phyloP scores from a whole-genome alignment of 2,329 filamentous ascomycete genomes.

The Dactylellina leptospora region DNA sequence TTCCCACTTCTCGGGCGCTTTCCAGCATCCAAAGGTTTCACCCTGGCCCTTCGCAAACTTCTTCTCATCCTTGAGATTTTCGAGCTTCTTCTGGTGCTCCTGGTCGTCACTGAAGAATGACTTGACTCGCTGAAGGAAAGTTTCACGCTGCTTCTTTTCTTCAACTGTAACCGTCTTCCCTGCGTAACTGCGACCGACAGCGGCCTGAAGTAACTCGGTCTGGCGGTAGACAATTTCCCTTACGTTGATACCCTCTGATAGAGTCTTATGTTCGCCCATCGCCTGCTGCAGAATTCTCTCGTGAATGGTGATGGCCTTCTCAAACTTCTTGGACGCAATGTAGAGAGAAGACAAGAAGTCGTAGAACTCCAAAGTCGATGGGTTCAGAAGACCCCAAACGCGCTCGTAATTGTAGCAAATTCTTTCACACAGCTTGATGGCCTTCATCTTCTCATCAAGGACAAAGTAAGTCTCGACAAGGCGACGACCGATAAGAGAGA shows the following conservation, averaged over 20 bases:
- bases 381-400: slow-evolving; percentile 64
- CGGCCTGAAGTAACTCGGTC: slow-evolving; percentile 13
- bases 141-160: slow-evolving; percentile 20
- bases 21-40: slow-evolving; percentile 20
- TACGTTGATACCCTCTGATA: slow-evolving; percentile 5
- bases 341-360: slow-evolving; percentile 65
- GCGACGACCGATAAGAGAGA: slow-evolving; percentile 66
- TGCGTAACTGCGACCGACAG: slow-evolving; percentile 14
- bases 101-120: slow-evolving; percentile 16
- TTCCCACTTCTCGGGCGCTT: slow-evolving; percentile 23
- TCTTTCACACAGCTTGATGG: slow-evolving; percentile 65
- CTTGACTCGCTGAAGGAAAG: slow-evolving; percentile 9
- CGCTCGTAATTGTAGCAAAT: slow-evolving; percentile 68
- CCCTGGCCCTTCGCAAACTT: background rate
- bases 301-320: slow-evolving; percentile 58
- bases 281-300: slow-evolving; percentile 30
- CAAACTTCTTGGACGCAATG: slow-evolving; percentile 61
- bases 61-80: slow-evolving; percentile 9
- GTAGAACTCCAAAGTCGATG: slow-evolving; percentile 64
- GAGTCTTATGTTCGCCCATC: slow-evolving; percentile 1
- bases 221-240: slow-evolving; percentile 27
- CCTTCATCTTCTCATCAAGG: slow-evolving; percentile 62
- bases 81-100: slow-evolving; percentile 20
- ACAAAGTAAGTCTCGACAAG: slow-evolving; percentile 67
- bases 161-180: slow-evolving; percentile 10